phyloP scores from a whole-genome alignment of 768 basidiomycete species.

The Termitomyces sp. region DNA sequence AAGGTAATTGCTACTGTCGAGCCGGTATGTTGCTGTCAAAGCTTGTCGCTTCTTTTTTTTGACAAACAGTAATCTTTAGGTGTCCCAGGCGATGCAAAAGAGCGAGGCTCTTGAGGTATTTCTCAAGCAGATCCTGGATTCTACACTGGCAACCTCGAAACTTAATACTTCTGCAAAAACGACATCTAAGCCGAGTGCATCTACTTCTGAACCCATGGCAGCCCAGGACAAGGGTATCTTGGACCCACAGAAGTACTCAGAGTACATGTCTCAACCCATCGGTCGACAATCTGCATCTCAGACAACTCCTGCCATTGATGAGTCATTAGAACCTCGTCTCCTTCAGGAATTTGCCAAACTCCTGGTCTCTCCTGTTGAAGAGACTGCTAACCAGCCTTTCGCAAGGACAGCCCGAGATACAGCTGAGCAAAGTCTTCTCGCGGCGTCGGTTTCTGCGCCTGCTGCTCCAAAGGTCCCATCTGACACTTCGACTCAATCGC shows the following conservation, averaged over 20 bases:
- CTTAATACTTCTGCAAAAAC: background rate
- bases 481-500: background rate
- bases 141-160: background rate
- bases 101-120: background rate
- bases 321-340: background rate
- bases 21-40: background rate
- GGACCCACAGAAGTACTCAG: background rate
- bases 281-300: background rate
- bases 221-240: no score
- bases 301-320: background rate
- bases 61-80: background rate
- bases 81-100: background rate
- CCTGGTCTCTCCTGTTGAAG: background rate
- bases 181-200: no score
- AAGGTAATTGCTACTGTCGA: background rate
- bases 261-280: background rate
- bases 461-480: background rate
- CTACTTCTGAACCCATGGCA: background rate
- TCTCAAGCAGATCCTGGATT: background rate
- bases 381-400: background rate
- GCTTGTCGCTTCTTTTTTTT: background rate
- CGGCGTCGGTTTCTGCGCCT: background rate
- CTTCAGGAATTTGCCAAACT: conserved; percentile 1
- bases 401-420: background rate
- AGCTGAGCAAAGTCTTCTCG: background rate